These are phyloP conservation scores for Globisporangium radiosum DNA, from an alignment of 352 stramenopile genomes.

Conservation along the genomic window DNA sequence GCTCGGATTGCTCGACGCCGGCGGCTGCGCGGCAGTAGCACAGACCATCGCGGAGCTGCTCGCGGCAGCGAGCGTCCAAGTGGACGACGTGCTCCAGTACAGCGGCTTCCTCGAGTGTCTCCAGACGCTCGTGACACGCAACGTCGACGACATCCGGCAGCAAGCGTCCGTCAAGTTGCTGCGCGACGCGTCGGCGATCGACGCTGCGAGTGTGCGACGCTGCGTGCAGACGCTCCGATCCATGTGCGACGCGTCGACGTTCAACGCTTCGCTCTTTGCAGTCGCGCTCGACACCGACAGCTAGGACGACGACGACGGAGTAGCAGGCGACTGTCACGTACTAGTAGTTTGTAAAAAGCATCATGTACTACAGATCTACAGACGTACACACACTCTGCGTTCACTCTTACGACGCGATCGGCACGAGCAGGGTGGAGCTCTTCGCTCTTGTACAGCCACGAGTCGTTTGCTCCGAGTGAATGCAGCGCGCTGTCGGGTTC, in stretches of 20 bases:
- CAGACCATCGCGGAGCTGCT: conserved; percentile 27
- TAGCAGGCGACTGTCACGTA: too few species aligned
- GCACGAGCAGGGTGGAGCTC: too few species aligned
- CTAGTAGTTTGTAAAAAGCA: too few species aligned
- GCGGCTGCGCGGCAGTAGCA: conserved; percentile 25
- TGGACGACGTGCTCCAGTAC: conserved; percentile 28
- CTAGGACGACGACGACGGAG: background rate
- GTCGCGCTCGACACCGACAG: conserved; percentile 29
- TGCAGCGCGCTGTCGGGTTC: too few species aligned
- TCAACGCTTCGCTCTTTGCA: conserved; percentile 51
- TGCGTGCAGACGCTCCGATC: conserved; percentile 31
- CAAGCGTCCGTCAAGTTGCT: conserved; percentile 50
- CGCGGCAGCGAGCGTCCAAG: background rate
- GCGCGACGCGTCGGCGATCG: conserved; percentile 27
- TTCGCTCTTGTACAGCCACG: too few species aligned
- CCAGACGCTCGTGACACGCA: conserved; percentile 36
- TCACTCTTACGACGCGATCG: too few species aligned
- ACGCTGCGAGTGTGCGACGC: conserved; percentile 18
- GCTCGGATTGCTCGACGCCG: conserved; percentile 31
- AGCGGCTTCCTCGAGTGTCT: conserved; percentile 28
- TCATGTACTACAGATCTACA: too few species aligned
- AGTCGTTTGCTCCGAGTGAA: too few species aligned
- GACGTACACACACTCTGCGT: too few species aligned
- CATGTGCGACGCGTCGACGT: conserved; percentile 27
- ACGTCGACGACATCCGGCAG: conserved; percentile 54